Evolutionary conservation across 2,329 filamentous ascomycete genomes (phyloP).

Genomic region (Lithohypha guttulata): DNA sequence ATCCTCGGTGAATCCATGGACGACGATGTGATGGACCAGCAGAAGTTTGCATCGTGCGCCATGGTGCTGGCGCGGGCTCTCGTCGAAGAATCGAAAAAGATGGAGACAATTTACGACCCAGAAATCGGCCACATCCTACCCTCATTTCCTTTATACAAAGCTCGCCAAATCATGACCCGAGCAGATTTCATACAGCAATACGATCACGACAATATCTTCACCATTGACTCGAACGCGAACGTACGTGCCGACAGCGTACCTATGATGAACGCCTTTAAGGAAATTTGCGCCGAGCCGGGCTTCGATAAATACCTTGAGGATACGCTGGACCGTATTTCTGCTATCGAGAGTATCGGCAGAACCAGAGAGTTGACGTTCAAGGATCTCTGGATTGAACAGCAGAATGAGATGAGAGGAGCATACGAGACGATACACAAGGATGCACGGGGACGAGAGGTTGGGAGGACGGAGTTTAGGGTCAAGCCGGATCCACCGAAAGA

Average conservation of each 20-base stretch:
- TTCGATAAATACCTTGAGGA: conserved; percentile 75
- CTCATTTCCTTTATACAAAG: conserved; percentile 67
- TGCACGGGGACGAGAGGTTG: conserved; percentile 36
- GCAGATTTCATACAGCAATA: conserved; percentile 89
- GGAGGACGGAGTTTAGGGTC: conserved; percentile 39
- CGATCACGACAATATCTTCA: conserved; percentile 90
- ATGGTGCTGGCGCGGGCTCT: conserved; percentile 89
- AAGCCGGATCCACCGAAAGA: conserved; percentile 17
- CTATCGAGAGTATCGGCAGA: conserved; percentile 83
- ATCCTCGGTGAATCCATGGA: conserved; percentile 71
- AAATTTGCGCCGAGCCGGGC: conserved; percentile 64
- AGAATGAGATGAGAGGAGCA: conserved; percentile 42
- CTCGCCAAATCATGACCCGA: conserved; percentile 87
- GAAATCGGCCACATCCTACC: conserved; percentile 65
- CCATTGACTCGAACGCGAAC: conserved; percentile 74
- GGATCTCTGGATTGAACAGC: conserved; percentile 64
- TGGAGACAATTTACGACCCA: conserved; percentile 56
- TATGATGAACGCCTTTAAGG: conserved; percentile 84
- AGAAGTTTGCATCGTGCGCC: conserved; percentile 87
- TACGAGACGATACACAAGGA: conserved; percentile 54
- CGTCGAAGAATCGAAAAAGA: conserved; percentile 65
- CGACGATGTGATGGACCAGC: conserved; percentile 95
- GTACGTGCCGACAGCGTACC: conserved; percentile 90
- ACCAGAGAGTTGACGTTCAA: conserved; percentile 95
- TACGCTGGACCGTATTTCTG: conserved; percentile 75